Base-by-base conservation (phyloP, 192 early-diverging fungal genomes). In the Lobosporangium transversale region DNA sequence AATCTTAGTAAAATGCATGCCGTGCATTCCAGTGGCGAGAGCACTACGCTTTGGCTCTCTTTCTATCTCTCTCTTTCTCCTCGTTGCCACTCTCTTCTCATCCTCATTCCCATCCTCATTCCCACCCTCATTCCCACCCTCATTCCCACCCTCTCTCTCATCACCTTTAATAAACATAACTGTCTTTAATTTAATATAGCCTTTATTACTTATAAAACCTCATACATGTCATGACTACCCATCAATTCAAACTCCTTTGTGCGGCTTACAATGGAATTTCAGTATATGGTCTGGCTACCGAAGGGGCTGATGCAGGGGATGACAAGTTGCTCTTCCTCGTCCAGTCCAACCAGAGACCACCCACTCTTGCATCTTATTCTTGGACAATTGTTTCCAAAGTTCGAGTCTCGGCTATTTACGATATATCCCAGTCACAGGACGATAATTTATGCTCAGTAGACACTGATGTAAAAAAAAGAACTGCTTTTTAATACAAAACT, bases 331-430 rank as follows among this genome's bases (percentile, higher is more conserved):
- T 53, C 7, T 29, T 53, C 20, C 29, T 53, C 6, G 51, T 53
- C 24, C 6, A 29, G 24, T 53, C 51, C 24, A 53, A 53, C 18
- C 24, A 9, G 8, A 27, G 29, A 7, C 51, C 51, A 9, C 24
- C 29, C 29, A 5, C 20, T 30, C 51, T 53, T 27, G 26, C 6
- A 9, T 10, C 8, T 20, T 7, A 29, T 6, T 29, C 7, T 18
- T 53, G 51, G 51, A 53, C 6, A 30, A 7, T 53, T 29, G 51
- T 53, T 29, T 53, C 51, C 11, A 53, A 21, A 18, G 51, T 53
- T 8, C 23, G 29, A 53, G 8, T 53, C 3, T 29, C 51, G 12
- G 9, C 26, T 20, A 29, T 53, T 7, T 53, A 53, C 29, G 51
- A 53, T 29, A 53, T 53, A 21, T 29, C 51, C 7, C 51, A 29